Evolutionary conservation across 2,329 filamentous ascomycete species (phyloP), one percentile per base, ranked within the genome.

Genomic region (Nannizzia gypsea): DNA sequence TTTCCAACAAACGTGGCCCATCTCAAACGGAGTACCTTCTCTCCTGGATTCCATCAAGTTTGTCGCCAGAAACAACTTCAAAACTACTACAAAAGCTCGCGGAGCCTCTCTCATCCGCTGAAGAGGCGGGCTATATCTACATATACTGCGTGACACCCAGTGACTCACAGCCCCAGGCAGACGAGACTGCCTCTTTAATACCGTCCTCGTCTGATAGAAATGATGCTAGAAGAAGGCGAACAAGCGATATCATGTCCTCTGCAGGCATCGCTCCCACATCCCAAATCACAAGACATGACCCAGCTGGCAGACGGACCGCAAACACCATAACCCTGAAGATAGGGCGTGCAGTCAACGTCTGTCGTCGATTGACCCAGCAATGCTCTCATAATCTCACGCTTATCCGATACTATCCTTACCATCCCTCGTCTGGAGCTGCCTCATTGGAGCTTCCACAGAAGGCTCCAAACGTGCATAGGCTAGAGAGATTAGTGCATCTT

Each of bases 91-190:
- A 86, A 1, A 91, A 97, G 72, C 79, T 97, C 8, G 83, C 73
- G 70, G 93, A 81, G 77, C 90, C 79, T 0, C 82, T 91, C 52
- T 90, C 89, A 0, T 77, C 83, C 22, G 77, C 80, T 59, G 89
- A 93, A 65, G 89, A 95, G 66, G 78, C 87, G 11, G 93, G 93
- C 40, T 99, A 93, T 75, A 97, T 99, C 66, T 99, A 99, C 80
- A 95, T 99, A 73, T 99, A 97, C 79, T 96, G 92, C 90, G 80
- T 96, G 22, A 96, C 90, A 0, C 85, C 90, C 34, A 78, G 81
- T 38, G 80, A 79, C 1, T 74, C 82, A 6, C 71, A 78, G 0
- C 38, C 64, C 1, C 44, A 60, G 6, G 56, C 61, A 38, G 85
- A 83, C 63, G 77, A 83, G 48, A 81, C 83, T 20, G 78, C 82